Evolutionary conservation across 2,329 filamentous ascomycete genomes (phyloP), one percentile per base, ranked within the genome.

Genomic region (Sclerotinia sclerotiorum): DNA sequence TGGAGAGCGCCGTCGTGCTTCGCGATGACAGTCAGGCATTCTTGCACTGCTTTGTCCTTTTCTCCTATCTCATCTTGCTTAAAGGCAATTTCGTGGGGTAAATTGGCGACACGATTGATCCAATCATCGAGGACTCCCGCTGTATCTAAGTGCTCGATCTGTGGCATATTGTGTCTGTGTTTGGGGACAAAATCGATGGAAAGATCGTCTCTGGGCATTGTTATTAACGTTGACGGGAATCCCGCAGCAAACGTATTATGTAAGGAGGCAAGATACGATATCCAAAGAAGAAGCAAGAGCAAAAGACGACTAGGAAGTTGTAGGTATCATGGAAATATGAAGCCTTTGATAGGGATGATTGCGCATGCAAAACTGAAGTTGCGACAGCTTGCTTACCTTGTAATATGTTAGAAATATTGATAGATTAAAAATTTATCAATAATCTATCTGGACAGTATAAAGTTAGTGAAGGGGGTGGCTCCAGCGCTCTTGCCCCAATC

Each of bases 61-160:
- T 91, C 89, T 76, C 88, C 84, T 71, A 94, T 91, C 80, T 95
- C 92, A 77, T 94, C 91, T 76, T 94, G 90, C 71, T 94, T 84
- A 80, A 94, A 93, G 27, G 89, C 88, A 69, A 95, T 88, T 80
- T 95, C 92, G 71, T 92, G 90, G 70, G 91, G 91, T 39, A 94
- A 84, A 76, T 95, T 95, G 74, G 90, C 88, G 27, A 90, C 90
- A 80, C 82, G 84, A 77, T 89, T 87, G 77, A 90, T 87, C 83
- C 90, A 94, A 78, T 93, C 90, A 78, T 94, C 91, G 74, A 94
- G 86, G 75, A 93, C 88, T 72, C 90, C 83, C 68, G 89, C 84
- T 69, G 87, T 85, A 74, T 90, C 87, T 78, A 87, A 83, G 70
- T 84, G 81, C 77, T 89, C 87, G 76, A 77, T 74, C 77, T 82